Evolutionary conservation across 2,329 filamentous ascomycete species (phyloP).

Genomic region (Aspergillus latus): DNA sequence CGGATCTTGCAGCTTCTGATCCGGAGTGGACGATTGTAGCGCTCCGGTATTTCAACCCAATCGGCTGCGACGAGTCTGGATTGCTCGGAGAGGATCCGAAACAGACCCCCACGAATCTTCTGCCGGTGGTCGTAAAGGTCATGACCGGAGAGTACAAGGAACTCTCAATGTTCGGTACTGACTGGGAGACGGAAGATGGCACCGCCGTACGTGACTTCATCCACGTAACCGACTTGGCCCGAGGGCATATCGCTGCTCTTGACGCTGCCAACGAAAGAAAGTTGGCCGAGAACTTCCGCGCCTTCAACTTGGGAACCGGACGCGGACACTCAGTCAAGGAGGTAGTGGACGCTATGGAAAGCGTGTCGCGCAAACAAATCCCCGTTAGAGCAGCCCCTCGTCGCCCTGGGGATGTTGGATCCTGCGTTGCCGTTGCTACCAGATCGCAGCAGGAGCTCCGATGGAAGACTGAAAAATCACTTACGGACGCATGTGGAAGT

Average conservation of each 20-base stretch:
- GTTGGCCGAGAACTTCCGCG: constrained; percentile 37
- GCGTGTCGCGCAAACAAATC: too few relatives aligned
- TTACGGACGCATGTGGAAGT: too few relatives aligned
- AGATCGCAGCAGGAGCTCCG: too few relatives aligned
- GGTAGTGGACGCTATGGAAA: constrained; percentile 1
- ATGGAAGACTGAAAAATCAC: too few relatives aligned
- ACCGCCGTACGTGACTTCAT: constrained; percentile 67
- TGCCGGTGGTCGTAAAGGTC: constrained; percentile 62
- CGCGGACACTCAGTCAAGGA: constrained; percentile 36
- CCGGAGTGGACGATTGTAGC: constrained; percentile 62
- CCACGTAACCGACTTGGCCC: constrained; percentile 63
- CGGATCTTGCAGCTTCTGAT: constrained; percentile 60
- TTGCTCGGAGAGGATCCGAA: constrained; percentile 64
- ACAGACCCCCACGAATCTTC: constrained; percentile 60
- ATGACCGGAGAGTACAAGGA: constrained; percentile 53
- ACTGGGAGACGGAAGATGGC: constrained; percentile 65
- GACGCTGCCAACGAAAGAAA: constrained; percentile 31
- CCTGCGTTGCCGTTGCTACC: too few relatives aligned
- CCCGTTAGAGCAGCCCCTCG: too few relatives aligned
- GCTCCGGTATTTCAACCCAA: constrained; percentile 66
- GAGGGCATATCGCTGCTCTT: constrained; percentile 61
- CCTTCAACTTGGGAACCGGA: constrained; percentile 40
- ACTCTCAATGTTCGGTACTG: constrained; percentile 60
- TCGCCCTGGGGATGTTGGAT: too few relatives aligned
- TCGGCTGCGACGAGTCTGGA: constrained; percentile 65